Base-by-base conservation (phyloP, 805 yeast genomes). In the Priceomyces melissophilus region DNA sequence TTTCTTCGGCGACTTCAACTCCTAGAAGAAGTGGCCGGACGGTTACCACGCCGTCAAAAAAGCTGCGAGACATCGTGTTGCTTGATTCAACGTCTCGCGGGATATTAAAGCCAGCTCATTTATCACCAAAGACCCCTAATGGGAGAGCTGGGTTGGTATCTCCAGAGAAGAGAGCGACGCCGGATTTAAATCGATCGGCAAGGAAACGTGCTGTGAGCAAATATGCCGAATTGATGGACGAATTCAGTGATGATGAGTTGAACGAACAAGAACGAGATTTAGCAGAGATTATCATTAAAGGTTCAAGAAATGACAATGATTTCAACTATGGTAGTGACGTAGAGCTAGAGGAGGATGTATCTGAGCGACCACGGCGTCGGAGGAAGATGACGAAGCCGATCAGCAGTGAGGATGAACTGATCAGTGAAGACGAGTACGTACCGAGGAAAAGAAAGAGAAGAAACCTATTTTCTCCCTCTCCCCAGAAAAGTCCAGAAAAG, bases 141-240 rank as follows among this genome's bases (percentile, higher is more conserved):
- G 79, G 79, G 1, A 51, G 71, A 41, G 71, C 68, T 37, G 80
- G 77, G 2, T 53, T 76, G 9, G 62, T 63, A 13, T 71, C 78
- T 10, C 81, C 81, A 3, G 42, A 49, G 40, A 61, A 52, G 38
- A 38, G 80, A 48, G 44, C 67, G 1, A 48, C 58, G 43, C 53
- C 53, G 1, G 74, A 65, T 6, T 46, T 67, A 31, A 76, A 79
- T 41, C 54, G 57, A 32, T 65, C 76, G 2, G 85, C 85, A 1
- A 54, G 75, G 17, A 70, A 71, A 47, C 56, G 74, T 42, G 80
- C 85, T 0, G 56, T 65, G 15, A 29, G 38, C 31, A 44, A 56
- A 4, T 65, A 61, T 41, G 48, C 55, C 38, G 44, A 56, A 35
- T 48, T 63, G 38, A 53, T 61, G 63, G 68, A 63, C 23, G 67